phyloP scores from a whole-genome alignment of 345 rosid genomes.

The Eucalyptus marginata region DNA sequence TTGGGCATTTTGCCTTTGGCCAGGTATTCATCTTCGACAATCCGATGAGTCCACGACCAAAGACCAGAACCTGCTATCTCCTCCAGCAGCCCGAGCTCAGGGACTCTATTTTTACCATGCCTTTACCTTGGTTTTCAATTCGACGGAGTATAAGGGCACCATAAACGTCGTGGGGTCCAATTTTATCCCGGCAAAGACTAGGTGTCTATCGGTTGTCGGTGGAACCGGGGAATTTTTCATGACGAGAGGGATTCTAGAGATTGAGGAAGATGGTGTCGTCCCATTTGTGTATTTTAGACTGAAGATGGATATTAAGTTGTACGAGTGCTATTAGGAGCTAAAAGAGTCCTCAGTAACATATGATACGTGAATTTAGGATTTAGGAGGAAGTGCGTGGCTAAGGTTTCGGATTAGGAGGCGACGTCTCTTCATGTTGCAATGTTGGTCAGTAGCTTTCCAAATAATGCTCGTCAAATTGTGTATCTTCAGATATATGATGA shows the following conservation, averaged over 20 bases:
- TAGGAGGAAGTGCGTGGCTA: background rate
- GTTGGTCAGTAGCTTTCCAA: background rate
- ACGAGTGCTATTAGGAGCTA: constrained; percentile 16
- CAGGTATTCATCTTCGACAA: background rate
- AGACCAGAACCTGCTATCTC: background rate
- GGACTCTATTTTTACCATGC: background rate
- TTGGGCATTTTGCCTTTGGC: background rate
- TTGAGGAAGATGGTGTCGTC: constrained; percentile 22
- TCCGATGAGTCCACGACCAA: background rate
- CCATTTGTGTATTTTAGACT: constrained; percentile 41
- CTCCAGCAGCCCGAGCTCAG: background rate
- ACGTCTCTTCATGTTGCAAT: background rate
- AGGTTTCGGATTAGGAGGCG: background rate
- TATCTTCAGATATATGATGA: background rate
- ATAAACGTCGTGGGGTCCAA: constrained; percentile 47
- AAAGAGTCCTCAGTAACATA: background rate
- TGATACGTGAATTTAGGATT: background rate
- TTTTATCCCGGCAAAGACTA: constrained; percentile 33
- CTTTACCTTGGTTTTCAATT: constrained; percentile 18
- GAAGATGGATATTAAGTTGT: constrained; percentile 25
- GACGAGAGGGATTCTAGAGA: constrained; percentile 50
- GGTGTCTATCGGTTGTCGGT: constrained; percentile 48
- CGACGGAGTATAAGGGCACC: constrained; percentile 32
- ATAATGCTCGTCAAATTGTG: background rate
- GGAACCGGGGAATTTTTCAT: constrained; percentile 72